Conservation (phyloP, 148 eudicot species). For the Amaranthus hypochondriacus region DNA sequence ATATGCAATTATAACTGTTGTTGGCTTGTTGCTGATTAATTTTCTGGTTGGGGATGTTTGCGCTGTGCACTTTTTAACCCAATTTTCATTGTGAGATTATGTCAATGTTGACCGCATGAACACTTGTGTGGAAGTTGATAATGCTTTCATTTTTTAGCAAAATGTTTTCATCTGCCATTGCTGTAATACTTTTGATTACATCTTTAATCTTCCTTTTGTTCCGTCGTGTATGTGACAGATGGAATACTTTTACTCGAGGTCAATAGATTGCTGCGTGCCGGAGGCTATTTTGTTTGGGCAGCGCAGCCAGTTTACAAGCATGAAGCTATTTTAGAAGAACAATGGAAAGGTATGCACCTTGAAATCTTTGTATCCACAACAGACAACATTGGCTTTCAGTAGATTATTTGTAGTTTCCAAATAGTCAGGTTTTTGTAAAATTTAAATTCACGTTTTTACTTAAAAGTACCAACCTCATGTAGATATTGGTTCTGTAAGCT, state of each 20-base stretch:
- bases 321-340: conserved; percentile 74
- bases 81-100: background rate
- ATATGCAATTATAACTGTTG: background rate
- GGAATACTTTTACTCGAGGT: conserved; percentile 94
- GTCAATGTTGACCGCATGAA: conserved; percentile 4
- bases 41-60: background rate
- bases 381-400: background rate
- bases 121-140: background rate
- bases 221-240: conserved; percentile 39
- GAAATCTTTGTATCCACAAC: background rate
- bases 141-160: background rate
- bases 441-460: background rate
- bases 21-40: background rate
- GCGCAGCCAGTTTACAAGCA: conserved; percentile 99
- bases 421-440: background rate
- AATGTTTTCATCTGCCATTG: background rate
- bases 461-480: background rate
- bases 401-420: background rate
- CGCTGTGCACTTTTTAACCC: background rate
- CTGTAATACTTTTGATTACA: background rate
- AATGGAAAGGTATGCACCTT: conserved; percentile 73
- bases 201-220: background rate
- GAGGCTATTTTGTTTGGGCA: conserved; percentile 98
- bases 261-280: conserved; percentile 87
- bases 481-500: background rate